Base-by-base conservation (phyloP, 2,329 filamentous ascomycete species). In the Aureobasidium subglaciale region DNA sequence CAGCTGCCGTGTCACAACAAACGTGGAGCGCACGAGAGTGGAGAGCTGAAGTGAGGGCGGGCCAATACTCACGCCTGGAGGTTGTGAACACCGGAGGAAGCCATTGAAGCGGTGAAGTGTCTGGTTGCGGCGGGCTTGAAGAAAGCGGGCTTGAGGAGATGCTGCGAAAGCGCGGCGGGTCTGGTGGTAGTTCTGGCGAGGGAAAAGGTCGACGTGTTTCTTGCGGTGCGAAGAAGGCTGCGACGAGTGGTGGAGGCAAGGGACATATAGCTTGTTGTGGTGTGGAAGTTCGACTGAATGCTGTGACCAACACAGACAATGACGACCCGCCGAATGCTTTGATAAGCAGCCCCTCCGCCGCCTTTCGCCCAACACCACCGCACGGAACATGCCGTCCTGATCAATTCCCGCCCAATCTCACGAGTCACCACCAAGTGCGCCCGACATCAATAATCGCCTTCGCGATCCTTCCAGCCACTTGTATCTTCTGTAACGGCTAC, bases 81-180 rank as follows among this genome's bases (percentile, higher is more conserved):
- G 69, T 78, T 78, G 71, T 79, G 76, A 30, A 79, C 76, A 60
- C 75, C 75, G 62, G 70, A 61, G 54, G 74, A 73, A 62, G 67
- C 65, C 70, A 73, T 75, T 66, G 73, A 74, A 56, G 66, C 67
- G 60, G 71, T 70, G 70, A 72, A 75, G 67, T 67, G 49, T 60
- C 63, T 59, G 58, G 56, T 60, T 42, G 56, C 55, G 49, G 56
- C 60, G 37, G 43, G 38, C 58, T 59, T 58, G 60, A 63, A 46
- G 50, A 57, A 63, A 56, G 54, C 32, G 48, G 52, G 40, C 50
- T 53, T 53, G 24, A 59, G 40, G 57, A 41, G 57, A 25, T 38
- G 58, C 16, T 53, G 58, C 38, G 32, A 48, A 40, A 50, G 50
- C 18, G 56, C 53, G 34, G 35, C 40, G 29, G 52, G 38, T 53